Evolutionary conservation across 768 basidiomycete genomes (phyloP), one percentile per base, ranked within the genome.

Genomic region (Suillus clintonianus): DNA sequence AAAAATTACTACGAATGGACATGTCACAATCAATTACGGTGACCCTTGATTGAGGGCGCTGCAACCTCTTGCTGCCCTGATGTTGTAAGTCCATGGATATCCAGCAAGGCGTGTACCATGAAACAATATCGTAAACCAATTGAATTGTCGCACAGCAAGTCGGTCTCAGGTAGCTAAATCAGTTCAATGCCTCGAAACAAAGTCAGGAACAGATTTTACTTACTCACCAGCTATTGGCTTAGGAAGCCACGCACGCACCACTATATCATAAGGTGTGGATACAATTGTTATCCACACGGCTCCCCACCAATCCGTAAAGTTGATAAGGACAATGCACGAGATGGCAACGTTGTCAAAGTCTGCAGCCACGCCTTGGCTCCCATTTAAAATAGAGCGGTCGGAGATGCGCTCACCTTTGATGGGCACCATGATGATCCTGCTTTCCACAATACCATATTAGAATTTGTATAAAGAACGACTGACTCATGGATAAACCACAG

Each of bases 271-370:
- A 53, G 34, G 34, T 13, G 51, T 15, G 14, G 37, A 22, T 32
- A 67, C 67, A 24, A 69, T 22, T 4, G 57, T 64, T 22, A 71
- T 67, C 69, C 69, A 73, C 2, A 43, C 15, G 47, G 71, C 70
- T 61, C 72, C 71, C 69, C 71, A 71, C 69, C 69, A 67, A 39
- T 53, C 51, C 32, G 30, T 19, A n/a, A 32, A 53, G 51, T 53
- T 19, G 19, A 53, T 53, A 53, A 53, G 32, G 51, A 34, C 51
- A 37, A 11, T 37, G 37, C 10, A 37, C 37, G 37, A 37, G 37
- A 53, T 32, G 6, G 11, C 32, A 53, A 53, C 51, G 19, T 34
- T 34, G 51, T 32, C 51, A 30, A 51, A 51, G 30, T 27, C 27
- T 50, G 15, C 24, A 47, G 24, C 24, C 48, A 50, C 47, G 47